Conservation (phyloP, 768 basidiomycete species). For the Flagelloscypha sp. region DNA sequence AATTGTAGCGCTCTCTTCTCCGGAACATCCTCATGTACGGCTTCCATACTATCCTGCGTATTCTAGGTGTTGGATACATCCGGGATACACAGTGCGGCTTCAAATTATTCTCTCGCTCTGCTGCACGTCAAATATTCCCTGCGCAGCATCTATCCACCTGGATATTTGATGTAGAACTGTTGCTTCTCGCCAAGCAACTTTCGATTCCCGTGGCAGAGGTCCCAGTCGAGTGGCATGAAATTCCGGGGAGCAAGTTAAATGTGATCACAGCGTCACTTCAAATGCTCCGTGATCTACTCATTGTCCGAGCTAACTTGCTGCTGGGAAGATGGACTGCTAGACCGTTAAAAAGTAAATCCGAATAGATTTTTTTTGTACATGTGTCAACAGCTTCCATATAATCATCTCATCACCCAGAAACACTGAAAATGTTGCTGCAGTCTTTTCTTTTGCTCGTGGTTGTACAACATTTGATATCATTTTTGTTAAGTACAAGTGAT, state of each 20-base stretch:
- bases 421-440: no score
- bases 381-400: no score
- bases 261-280: slow-evolving; percentile 78
- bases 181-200: slow-evolving; percentile 75
- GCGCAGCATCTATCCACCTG: slow-evolving; percentile 81
- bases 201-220: slow-evolving; percentile 79
- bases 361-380: slow-evolving; percentile 1
- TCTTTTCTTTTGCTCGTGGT: no score
- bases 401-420: no score
- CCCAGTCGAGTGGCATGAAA: slow-evolving; percentile 89
- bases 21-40: slow-evolving; percentile 94
- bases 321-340: slow-evolving; percentile 63
- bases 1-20: slow-evolving; percentile 60
- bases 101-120: slow-evolving; percentile 83
- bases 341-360: slow-evolving; percentile 8
- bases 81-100: slow-evolving; percentile 97
- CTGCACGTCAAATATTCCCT: slow-evolving; percentile 80
- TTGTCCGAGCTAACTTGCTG: slow-evolving; percentile 76
- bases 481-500: no score
- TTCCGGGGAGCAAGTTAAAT: slow-evolving; percentile 85
- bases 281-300: slow-evolving; percentile 82
- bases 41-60: slow-evolving; percentile 79
- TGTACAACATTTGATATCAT: no score
- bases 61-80: slow-evolving; percentile 85
- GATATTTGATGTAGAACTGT: slow-evolving; percentile 95